Base-by-base conservation (phyloP, 2,329 filamentous ascomycete species). In the Colletotrichum sp. region DNA sequence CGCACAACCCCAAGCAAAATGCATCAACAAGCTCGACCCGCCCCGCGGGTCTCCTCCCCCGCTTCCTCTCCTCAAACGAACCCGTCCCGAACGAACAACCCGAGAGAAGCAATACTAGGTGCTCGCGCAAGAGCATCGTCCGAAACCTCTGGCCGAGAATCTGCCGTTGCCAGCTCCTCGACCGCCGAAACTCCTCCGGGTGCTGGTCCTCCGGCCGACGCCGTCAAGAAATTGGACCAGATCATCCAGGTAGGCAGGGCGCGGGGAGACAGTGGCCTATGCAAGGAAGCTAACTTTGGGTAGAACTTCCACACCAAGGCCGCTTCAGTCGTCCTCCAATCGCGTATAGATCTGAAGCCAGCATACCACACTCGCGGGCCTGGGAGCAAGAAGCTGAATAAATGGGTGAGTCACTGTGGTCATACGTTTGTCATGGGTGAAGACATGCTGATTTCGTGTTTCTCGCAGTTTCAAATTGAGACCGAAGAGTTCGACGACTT, bases 241-340 rank as follows among this genome's bases (percentile, higher is more conserved):
- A 97, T 99, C 82, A 93, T 98, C 81, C 95, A 97, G 91, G 96
- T 98, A 80, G 69, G 83, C 55, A 24, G 64, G 66, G 44, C 44
- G n/a, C 21, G 28, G 26, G n/a, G 18, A 28, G 26, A 16, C 13
- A 39, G 30, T 32, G 30, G 10, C 39, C 39, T 32, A 21, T 26
- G 57, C 2, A 21, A 16, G 3, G 13, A 55, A 12, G 30, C 77
- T 76, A 68, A 77, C 30, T 18, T 9, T 21, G n/a, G 21, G 32
- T 81, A 98, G 96, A 98, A 98, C 83, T 97, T 98, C 85, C 95
- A 96, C 84, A 93, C 92, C 79, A 99, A 98, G 87, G 93, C 95
- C 44, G 95, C 96, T 52, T 91, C 97, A 68, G 91, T 97, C 66
- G 93, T 99, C 71, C 88, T 98, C 44, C 94, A 96, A 79, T 94